A percentile compares a stretch with the other conserved stretches of the same genome.
phyloP scores from a whole-genome alignment of 495 filamentous ascomycete species.

The Lasiosphaeria miniovina region DNA sequence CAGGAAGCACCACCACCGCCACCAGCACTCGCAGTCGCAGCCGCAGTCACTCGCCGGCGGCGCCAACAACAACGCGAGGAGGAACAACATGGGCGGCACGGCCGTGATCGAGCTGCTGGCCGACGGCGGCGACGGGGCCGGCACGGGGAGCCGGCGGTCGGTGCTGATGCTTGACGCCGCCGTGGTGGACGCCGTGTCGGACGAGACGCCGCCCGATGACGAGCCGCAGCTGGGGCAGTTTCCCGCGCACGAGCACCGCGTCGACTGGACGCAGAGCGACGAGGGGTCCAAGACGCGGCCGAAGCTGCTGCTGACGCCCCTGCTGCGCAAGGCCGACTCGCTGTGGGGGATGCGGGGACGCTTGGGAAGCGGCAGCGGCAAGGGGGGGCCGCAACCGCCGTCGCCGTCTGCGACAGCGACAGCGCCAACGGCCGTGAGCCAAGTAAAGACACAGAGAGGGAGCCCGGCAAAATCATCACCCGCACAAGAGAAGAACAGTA shows the following conservation, averaged over 20 bases:
- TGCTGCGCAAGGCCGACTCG: slow-evolving; percentile 40
- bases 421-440: neutral
- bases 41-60: neutral
- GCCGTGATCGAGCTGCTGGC: neutral
- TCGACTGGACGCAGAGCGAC: slow-evolving; percentile 49
- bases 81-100: slow-evolving; percentile 28
- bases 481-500: neutral
- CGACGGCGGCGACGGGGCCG: too few species aligned
- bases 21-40: neutral
- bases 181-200: neutral
- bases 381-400: neutral
- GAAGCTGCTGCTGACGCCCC: slow-evolving; percentile 21
- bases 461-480: neutral
- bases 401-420: neutral
- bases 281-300: slow-evolving; percentile 20
- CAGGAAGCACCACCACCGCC: neutral
- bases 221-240: neutral
- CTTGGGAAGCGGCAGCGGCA: slow-evolving; percentile 19
- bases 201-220: slow-evolving; percentile 15
- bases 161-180: slow-evolving; percentile 11
- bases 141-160: slow-evolving; percentile 7
- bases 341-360: slow-evolving; percentile 35
- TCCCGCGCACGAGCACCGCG: slow-evolving; percentile 27
- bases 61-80: slow-evolving; percentile 3
- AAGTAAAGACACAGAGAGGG: too few species aligned